A percentile compares a stretch with the other conserved stretches of the same genome.
Evolutionary conservation across 768 basidiomycete genomes (phyloP).

Genomic region (Clavulina sp.): DNA sequence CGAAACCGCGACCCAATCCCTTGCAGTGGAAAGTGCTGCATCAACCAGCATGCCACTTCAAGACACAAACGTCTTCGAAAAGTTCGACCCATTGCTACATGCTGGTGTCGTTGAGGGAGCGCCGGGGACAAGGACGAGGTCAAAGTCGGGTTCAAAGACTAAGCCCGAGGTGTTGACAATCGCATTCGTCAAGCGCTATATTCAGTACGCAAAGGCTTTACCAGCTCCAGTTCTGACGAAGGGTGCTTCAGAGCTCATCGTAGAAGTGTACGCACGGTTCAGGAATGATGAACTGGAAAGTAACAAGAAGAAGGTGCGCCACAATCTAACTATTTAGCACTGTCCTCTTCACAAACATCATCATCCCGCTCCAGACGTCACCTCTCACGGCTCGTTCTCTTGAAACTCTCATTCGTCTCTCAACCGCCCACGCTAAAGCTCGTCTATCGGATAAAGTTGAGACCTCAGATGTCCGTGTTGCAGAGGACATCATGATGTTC

Average conservation of each 20-base stretch:
- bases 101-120: conserved; percentile 48
- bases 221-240: conserved; percentile 73
- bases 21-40: conserved; percentile 70
- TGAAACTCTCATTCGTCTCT: conserved; percentile 93
- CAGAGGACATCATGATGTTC: conserved; percentile 90
- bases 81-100: conserved; percentile 89
- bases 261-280: conserved; percentile 77
- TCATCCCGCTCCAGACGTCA: conserved; percentile 48
- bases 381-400: conserved; percentile 96
- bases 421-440: conserved; percentile 95
- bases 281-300: conserved; percentile 84
- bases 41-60: conserved; percentile 21
- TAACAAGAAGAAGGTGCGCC: conserved; percentile 63
- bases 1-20: conserved; percentile 74
- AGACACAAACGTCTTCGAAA: conserved; percentile 41
- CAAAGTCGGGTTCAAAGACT: conserved; percentile 30
- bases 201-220: conserved; percentile 90
- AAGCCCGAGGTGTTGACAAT: conserved; percentile 80
- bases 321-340: background rate
- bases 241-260: conserved; percentile 87
- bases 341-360: conserved; percentile 1
- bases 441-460: conserved; percentile 76
- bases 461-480: conserved; percentile 68
- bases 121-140: conserved; percentile 33
- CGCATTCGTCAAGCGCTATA: conserved; percentile 92